Evolutionary conservation across 495 filamentous ascomycete genomes (phyloP).

Genomic region (Talaromyces nanjingensis): DNA sequence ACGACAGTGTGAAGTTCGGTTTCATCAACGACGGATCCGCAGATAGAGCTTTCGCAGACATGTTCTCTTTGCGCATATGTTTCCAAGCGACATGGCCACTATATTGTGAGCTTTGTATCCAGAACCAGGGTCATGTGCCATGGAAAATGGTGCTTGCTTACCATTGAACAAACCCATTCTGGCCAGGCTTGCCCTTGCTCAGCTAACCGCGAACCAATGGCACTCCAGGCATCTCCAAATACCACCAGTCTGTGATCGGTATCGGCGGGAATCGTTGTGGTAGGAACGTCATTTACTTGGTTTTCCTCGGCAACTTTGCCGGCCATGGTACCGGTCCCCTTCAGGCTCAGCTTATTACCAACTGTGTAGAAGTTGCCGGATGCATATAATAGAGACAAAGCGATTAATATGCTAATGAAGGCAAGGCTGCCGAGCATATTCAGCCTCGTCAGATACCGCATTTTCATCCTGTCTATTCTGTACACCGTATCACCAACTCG

Average conservation of each 20-base stretch:
- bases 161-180: constrained; percentile 38
- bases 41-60: constrained; percentile 4
- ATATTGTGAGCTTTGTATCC: background rate
- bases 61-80: constrained; percentile 3
- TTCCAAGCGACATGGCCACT: constrained; percentile 10
- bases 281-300: background rate
- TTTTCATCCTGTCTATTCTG: background rate
- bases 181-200: constrained; percentile 35
- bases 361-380: background rate
- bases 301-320: background rate
- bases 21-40: constrained; percentile 37
- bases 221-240: constrained; percentile 46
- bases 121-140: background rate
- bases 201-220: constrained; percentile 26
- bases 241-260: constrained; percentile 33
- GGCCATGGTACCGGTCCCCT: background rate
- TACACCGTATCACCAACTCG: background rate
- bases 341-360: background rate
- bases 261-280: background rate
- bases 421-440: background rate
- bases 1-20: constrained; percentile 16
- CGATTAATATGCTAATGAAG: constrained; percentile 5
- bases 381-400: constrained; percentile 1
- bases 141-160: constrained; percentile 14
- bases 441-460: constrained; percentile 3